Evolutionary conservation across 805 yeast genomes (phyloP).

Genomic region (Saccharomycopsis amapae): DNA sequence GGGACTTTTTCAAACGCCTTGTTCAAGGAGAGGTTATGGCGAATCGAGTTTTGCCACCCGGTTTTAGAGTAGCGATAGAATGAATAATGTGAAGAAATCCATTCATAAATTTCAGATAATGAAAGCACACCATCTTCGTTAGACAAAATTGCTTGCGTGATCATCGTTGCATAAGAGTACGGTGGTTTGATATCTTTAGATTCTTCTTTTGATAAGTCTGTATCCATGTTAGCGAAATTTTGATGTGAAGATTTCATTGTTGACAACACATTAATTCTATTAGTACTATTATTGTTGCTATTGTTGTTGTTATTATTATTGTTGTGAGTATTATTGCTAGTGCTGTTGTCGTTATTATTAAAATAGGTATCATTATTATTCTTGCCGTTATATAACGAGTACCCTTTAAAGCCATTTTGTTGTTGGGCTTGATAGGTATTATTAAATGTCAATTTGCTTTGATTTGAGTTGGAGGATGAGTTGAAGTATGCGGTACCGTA

Average conservation of each 20-base stretch:
- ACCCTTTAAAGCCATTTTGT: neutral
- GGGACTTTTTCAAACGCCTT: slow-evolving; percentile 98
- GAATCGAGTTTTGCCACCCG: slow-evolving; percentile 96
- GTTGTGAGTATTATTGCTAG: neutral
- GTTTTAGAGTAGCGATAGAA: slow-evolving; percentile 86
- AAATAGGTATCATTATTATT: slow-evolving; percentile 26
- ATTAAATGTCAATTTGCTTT: slow-evolving; percentile 19
- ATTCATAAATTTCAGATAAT: slow-evolving; percentile 82
- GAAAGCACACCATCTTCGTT: slow-evolving; percentile 84
- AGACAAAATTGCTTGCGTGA: slow-evolving; percentile 91
- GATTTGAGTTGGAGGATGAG: too few species aligned
- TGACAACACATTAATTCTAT: slow-evolving; percentile 3
- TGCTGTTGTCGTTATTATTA: neutral
- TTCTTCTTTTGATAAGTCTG: slow-evolving; percentile 81
- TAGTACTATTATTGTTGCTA: neutral
- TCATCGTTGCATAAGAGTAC: slow-evolving; percentile 95
- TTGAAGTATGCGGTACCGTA: slow-evolving; percentile 5
- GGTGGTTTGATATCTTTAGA: slow-evolving; percentile 94
- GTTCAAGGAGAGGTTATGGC: slow-evolving; percentile 83
- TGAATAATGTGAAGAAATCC: slow-evolving; percentile 84
- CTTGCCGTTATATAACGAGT: neutral
- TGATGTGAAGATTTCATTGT: slow-evolving; percentile 15
- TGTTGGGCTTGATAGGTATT: slow-evolving; percentile 22
- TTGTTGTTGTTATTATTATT: slow-evolving; percentile 28
- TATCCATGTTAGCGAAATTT: slow-evolving; percentile 24